Evolutionary conservation across 768 basidiomycete species (phyloP), one percentile per base, ranked within the genome.

Genomic region (Galerina sulciceps): DNA sequence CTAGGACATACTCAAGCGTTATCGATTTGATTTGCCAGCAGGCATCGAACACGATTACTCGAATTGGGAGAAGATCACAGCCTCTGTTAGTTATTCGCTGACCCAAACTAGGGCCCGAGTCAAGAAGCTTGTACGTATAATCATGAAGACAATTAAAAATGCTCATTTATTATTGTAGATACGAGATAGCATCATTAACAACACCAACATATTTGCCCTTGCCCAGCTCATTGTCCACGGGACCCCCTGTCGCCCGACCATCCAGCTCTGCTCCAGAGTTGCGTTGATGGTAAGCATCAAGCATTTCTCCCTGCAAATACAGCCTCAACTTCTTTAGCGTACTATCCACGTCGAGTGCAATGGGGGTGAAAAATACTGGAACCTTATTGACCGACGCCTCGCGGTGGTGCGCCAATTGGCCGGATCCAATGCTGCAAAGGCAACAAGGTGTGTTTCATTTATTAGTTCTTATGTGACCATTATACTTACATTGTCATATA

Each of bases 311-410:
- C 26, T 8, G 5, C 26, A 40, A 10, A 36, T 57, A 17, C 13
- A 37, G 23, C 20, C 5, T 18, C 34, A 50, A 40, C 20, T 20
- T 17, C 47, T 34, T 54, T 44, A 59, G 58, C 45, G 44, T 48
- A 35, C 48, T 11, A 38, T 62, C 42, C 41, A 58, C 38, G 40
- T 35, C 41, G 56, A 62, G 46, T 58, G 57, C 53, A 44, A 44
- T 43, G 56, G 61, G 15, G 36, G 44, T 17, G 56, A 62, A 53
- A 62, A 58, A 22, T 58, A 55, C 20, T 62, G 57, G 61, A 58
- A 62, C 38, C 31, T 55, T 10, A 58, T 58, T 18, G 58, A 63
- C 35, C 2, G 22, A 48, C 50, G 53, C 37, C 61, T 63, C 14
- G 43, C 43, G 43, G 55, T 63, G 9, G 56, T 63, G 15, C 53